Conservation (phyloP, 495 filamentous ascomycete species). For the Podospora anserina region DNA sequence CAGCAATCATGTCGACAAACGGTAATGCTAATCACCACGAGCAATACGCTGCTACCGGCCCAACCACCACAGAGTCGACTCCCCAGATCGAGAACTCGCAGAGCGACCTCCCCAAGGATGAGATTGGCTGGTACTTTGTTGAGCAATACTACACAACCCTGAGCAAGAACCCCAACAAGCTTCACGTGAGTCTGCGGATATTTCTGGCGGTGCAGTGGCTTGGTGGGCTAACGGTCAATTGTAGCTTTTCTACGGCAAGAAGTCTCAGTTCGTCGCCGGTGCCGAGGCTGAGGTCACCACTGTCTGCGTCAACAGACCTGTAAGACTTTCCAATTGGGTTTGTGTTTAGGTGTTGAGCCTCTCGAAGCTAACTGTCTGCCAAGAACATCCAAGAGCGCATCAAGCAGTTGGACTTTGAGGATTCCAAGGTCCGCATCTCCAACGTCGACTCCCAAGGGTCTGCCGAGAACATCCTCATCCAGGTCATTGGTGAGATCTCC, state of each 20-base stretch:
- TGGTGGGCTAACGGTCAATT: constrained; percentile 8
- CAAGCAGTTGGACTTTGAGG: constrained; percentile 86
- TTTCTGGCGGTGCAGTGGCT: not conserved
- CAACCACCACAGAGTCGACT: constrained; percentile 21
- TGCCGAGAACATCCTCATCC: constrained; percentile 86
- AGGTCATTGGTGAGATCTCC: constrained; percentile 96
- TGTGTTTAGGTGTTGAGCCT: constrained; percentile 30
- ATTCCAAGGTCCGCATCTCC: constrained; percentile 96
- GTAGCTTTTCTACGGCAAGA: constrained; percentile 75
- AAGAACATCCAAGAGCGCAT: constrained; percentile 93
- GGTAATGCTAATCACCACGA: constrained; percentile 39
- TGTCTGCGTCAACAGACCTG: constrained; percentile 79
- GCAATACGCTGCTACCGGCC: constrained; percentile 33
- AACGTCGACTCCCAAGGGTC: constrained; percentile 97
- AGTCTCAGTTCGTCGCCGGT: constrained; percentile 77
- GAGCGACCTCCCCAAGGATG: constrained; percentile 61
- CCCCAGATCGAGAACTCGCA: constrained; percentile 15
- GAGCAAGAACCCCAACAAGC: constrained; percentile 88
- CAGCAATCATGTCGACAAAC: constrained; percentile 50
- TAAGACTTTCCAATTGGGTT: constrained; percentile 34
- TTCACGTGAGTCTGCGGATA: constrained; percentile 62
- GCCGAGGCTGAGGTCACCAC: constrained; percentile 81
- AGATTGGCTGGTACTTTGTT: constrained; percentile 98
- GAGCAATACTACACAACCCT: constrained; percentile 98
- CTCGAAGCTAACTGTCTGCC: not conserved